Conservation (phyloP, 495 filamentous ascomycete genomes). For the Xylaria palmicola region DNA sequence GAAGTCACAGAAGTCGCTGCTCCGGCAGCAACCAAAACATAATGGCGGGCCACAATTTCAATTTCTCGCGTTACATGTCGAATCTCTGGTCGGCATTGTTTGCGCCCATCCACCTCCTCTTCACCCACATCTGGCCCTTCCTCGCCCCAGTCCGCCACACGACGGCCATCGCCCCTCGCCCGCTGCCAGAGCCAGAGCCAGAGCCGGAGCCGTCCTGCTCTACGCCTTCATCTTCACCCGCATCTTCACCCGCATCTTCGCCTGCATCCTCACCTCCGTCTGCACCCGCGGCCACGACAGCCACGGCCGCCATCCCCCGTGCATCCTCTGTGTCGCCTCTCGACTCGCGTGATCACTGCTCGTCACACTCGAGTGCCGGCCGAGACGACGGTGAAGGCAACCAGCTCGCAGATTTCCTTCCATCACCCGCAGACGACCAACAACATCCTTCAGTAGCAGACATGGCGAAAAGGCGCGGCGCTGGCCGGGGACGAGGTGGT, state of each 20-base stretch:
- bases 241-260: background rate
- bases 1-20: conserved; percentile 11
- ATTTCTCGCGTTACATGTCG: conserved; percentile 34
- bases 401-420: conserved; percentile 19
- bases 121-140: conserved; percentile 26
- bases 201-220: too few relatives aligned
- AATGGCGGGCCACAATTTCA: conserved; percentile 37
- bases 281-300: background rate
- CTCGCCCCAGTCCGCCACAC: conserved; percentile 15
- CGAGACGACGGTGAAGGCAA: background rate
- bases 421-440: background rate
- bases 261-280: background rate
- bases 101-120: conserved; percentile 33
- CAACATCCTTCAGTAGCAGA: conserved; percentile 1
- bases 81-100: conserved; percentile 34
- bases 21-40: conserved; percentile 16
- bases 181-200: background rate
- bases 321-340: conserved; percentile 3
- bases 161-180: background rate
- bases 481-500: conserved; percentile 25
- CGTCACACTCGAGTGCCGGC: conserved; percentile 3
- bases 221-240: background rate
- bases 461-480: conserved; percentile 25
- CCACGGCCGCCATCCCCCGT: background rate
- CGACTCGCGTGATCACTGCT: background rate